A percentile compares a stretch with the other conserved stretches of the same genome.
phyloP scores from a whole-genome alignment of 768 basidiomycete species.

The Tephrocybe sp. region DNA sequence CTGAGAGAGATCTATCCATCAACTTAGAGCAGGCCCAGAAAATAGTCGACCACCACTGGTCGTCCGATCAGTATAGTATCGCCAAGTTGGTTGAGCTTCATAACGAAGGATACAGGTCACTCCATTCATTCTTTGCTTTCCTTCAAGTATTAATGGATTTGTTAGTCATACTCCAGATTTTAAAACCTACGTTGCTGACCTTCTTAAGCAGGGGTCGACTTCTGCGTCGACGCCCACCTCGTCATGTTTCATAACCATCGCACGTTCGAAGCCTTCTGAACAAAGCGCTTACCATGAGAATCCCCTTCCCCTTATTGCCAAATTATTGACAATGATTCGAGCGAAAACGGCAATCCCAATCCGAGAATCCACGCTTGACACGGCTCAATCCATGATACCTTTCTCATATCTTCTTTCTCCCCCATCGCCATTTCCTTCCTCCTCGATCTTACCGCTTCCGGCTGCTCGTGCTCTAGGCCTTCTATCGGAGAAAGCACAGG shows the following conservation, averaged over 20 bases:
- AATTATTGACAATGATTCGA: slow-evolving; percentile 40
- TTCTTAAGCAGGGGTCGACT: slow-evolving; percentile 9
- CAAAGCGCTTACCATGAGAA: slow-evolving; percentile 28
- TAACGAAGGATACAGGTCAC: slow-evolving; percentile 18
- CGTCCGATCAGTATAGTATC: slow-evolving; percentile 8
- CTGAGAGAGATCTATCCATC: slow-evolving; percentile 7
- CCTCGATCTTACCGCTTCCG: slow-evolving; percentile 34
- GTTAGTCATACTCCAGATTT: slow-evolving; percentile 15
- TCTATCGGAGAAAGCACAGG: slow-evolving; percentile 34
- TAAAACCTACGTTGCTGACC: slow-evolving; percentile 18
- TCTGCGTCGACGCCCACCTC: slow-evolving; percentile 1
- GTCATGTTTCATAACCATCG: slow-evolving; percentile 30
- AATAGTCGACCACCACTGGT: slow-evolving; percentile 13
- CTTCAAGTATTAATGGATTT: neutral
- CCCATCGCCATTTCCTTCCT: slow-evolving; percentile 32
- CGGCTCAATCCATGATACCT: slow-evolving; percentile 40
- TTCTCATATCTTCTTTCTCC: slow-evolving; percentile 52
- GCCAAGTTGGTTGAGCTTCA: slow-evolving; percentile 11
- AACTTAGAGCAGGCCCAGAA: slow-evolving; percentile 12
- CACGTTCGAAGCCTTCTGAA: slow-evolving; percentile 10
- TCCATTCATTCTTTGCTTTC: neutral
- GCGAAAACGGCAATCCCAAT: slow-evolving; percentile 48
- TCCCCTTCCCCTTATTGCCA: slow-evolving; percentile 33
- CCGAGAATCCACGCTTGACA: slow-evolving; percentile 46
- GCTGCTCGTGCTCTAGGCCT: slow-evolving; percentile 32